Percentiles rank a stretch among this genome's conserved stretches.
Conservation (phyloP, 495 filamentous ascomycete species). For the Chaetomium cochliodes region DNA sequence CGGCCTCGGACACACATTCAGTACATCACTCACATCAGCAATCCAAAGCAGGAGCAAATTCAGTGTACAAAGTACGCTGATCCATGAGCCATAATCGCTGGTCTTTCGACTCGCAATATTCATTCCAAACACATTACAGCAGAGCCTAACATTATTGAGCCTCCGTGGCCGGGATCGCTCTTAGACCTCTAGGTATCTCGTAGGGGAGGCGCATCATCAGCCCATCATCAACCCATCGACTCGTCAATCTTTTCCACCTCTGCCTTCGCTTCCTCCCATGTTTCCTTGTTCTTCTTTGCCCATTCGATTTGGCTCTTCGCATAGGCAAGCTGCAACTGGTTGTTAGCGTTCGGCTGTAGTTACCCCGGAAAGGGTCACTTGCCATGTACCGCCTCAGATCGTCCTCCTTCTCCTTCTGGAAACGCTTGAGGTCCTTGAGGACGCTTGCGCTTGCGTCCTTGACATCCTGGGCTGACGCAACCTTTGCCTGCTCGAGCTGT, state of each 20-base stretch:
- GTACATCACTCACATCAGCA: no score
- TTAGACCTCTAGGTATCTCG: not conserved
- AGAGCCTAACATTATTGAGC: not conserved
- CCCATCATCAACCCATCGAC: slow-evolving; percentile 24
- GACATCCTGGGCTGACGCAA: slow-evolving; percentile 84
- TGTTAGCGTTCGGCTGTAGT: slow-evolving; percentile 22
- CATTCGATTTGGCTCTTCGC: slow-evolving; percentile 94
- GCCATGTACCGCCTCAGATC: slow-evolving; percentile 96
- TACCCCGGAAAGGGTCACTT: slow-evolving; percentile 38
- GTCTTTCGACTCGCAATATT: not conserved
- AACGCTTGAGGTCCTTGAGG: slow-evolving; percentile 82
- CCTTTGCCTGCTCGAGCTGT: slow-evolving; percentile 84
- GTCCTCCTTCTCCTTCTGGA: slow-evolving; percentile 90
- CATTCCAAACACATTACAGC: slow-evolving; percentile 2
- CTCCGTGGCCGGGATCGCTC: not conserved
- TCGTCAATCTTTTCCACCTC: slow-evolving; percentile 86
- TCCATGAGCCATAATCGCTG: not conserved
- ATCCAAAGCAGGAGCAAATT: not conserved
- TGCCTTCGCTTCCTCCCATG: slow-evolving; percentile 92
- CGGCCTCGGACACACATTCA: no score
- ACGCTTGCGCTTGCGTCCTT: slow-evolving; percentile 85
- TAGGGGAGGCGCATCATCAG: not conserved
- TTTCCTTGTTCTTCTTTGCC: slow-evolving; percentile 95
- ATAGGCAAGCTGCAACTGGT: slow-evolving; percentile 69
- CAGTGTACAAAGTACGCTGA: no score